These are phyloP conservation scores for Butyriboletus loyo DNA, from an alignment of 768 basidiomycete species.

Conservation along the genomic window DNA sequence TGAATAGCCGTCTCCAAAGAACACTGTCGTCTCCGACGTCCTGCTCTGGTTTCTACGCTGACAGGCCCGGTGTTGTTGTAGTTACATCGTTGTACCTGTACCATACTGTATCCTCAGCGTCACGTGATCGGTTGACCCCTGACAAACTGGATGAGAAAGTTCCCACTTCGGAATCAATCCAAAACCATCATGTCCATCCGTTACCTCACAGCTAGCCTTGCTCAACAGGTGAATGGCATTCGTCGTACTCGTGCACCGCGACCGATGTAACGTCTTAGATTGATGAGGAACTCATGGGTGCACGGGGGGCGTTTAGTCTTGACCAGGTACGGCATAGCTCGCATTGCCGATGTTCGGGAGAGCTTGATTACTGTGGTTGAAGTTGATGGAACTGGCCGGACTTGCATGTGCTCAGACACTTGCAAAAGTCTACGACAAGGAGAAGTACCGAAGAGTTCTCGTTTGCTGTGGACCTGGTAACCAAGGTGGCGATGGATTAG, in stretches of 20 bases:
- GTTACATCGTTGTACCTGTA: slow-evolving; percentile 7
- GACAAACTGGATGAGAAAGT: neutral
- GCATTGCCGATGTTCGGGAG: neutral
- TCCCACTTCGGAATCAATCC: neutral
- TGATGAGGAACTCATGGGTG: slow-evolving; percentile 90
- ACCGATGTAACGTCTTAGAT: slow-evolving; percentile 50
- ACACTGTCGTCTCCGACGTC: neutral
- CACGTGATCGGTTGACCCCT: neutral
- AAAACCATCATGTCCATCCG: slow-evolving; percentile 48
- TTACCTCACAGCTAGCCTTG: slow-evolving; percentile 67
- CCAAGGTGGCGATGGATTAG: slow-evolving; percentile 95
- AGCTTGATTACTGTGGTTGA: slow-evolving; percentile 4
- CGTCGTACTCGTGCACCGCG: neutral
- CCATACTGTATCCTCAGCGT: neutral
- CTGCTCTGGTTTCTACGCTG: neutral
- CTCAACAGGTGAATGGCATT: slow-evolving; percentile 58
- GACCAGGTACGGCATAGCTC: slow-evolving; percentile 63
- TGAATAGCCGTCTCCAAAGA: slow-evolving; percentile 4
- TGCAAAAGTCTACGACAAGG: slow-evolving; percentile 68
- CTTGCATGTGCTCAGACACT: slow-evolving; percentile 89
- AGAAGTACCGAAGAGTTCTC: slow-evolving; percentile 72
- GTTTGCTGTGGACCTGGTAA: slow-evolving; percentile 98
- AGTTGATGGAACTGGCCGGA: slow-evolving; percentile 97
- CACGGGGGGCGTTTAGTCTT: slow-evolving; percentile 87
- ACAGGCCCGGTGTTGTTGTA: neutral